Evolutionary conservation across 139 green algal species (phyloP), one percentile per base, ranked within the genome.

Genomic region (Pseudopediastrum boryanum): DNA sequence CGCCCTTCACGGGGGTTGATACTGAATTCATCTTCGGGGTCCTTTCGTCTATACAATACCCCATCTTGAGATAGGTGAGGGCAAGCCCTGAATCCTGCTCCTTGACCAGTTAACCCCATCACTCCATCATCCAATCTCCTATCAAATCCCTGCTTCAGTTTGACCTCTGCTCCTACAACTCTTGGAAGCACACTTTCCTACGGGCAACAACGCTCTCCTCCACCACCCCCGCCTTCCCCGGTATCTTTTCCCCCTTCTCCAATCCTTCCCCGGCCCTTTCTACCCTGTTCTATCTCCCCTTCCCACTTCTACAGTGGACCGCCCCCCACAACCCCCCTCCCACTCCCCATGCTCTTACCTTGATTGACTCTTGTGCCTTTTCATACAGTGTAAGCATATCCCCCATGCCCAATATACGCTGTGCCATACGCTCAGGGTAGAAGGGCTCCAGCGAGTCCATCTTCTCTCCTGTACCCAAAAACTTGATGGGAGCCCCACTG

Each of bases 381-480:
- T 99, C 96, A 46, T 89, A 97, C 62, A 99, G 86, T 25, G 93
- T 94, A 27, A 99, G 87, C 63, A 99, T 88, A 75, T 99, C 96
- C 8, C 96, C 96, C 95, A 98, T 98, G 71, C 96, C 96, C 58
- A 99, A 88, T 66, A 99, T 99, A 46, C 96, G 85, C 13, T 80
- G 87, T 19, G 95, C 90, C 90, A 98, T 98, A 58, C 96, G 89
- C 77, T 99, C 96, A 0, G 96, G 96, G 87, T 98, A 99, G 84
- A 99, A 99, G 9, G 92, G 93, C 88, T 99, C 96, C 64, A 99
- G 85, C 25, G 89, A 91, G 36, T 96, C 93, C 92, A 99, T 94
- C 83, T 94, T 97, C 92, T 99, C 96, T 9, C 96, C 96, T 38
- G 92, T 94, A 21, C 96, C 95, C 81, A 98, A 90, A 85, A 99